Evolutionary conservation across 2,329 filamentous ascomycete genomes (phyloP).

Genomic region (Paramyrothecium roridum): DNA sequence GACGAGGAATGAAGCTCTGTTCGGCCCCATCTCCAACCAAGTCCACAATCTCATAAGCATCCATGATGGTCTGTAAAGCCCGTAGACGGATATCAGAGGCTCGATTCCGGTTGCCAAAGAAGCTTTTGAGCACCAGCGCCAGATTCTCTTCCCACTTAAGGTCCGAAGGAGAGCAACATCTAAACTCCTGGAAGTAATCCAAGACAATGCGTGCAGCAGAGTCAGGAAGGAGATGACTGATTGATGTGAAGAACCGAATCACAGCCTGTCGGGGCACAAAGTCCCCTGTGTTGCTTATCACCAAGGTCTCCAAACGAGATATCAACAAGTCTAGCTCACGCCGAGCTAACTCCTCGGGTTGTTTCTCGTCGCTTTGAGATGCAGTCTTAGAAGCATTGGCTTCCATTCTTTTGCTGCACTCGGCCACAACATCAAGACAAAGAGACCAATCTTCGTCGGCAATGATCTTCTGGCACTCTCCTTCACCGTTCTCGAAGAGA

Average conservation of each 20-base stretch:
- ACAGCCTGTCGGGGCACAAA: conserved; percentile 64
- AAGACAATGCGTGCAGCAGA: conserved; percentile 62
- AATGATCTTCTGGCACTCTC: conserved; percentile 52
- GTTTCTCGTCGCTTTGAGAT: conserved; percentile 21
- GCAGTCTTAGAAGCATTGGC: conserved; percentile 19
- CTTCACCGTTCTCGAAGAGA: conserved; percentile 50
- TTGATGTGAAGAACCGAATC: conserved; percentile 62
- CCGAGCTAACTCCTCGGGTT: conserved; percentile 33
- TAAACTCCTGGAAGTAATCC: conserved; percentile 64
- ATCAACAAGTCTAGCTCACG: conserved; percentile 43
- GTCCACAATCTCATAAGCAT: conserved; percentile 56
- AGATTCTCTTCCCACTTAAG: conserved; percentile 65
- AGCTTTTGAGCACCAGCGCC: conserved; percentile 55
- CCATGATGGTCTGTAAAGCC: conserved; percentile 58
- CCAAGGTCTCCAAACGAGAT: conserved; percentile 45
- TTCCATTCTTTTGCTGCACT: conserved; percentile 42
- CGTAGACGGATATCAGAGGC: conserved; percentile 60
- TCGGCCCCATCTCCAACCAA: conserved; percentile 58
- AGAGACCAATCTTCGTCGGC: conserved; percentile 64
- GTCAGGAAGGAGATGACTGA: conserved; percentile 62
- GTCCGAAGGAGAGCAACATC: conserved; percentile 70
- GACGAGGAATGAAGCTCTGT: conserved; percentile 51
- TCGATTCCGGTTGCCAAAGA: conserved; percentile 60
- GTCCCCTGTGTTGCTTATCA: conserved; percentile 41
- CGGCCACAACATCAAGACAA: conserved; percentile 56